A percentile compares a stretch with the other conserved stretches of the same genome.
These are phyloP conservation scores for Phialophora chinensis DNA, from an alignment of 2,329 filamentous ascomycete genomes.

Conservation along the genomic window DNA sequence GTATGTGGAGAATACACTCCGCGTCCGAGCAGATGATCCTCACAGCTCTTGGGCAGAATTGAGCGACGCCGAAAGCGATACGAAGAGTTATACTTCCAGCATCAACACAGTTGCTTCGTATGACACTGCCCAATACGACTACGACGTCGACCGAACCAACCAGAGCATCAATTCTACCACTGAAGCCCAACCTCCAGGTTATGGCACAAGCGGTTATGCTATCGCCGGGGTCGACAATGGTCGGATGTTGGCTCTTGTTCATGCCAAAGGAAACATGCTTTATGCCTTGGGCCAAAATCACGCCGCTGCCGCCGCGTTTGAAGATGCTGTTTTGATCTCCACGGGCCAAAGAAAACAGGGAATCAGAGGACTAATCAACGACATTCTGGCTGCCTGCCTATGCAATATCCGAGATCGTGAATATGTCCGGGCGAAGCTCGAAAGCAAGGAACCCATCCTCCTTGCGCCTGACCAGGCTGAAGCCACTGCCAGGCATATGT, in stretches of 20 bases:
- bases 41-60: constrained; percentile 59
- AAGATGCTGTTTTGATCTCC: constrained; percentile 91
- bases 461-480: constrained; percentile 83
- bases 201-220: constrained; percentile 81
- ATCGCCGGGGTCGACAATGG: constrained; percentile 89
- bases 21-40: constrained; percentile 56
- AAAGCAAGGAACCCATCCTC: constrained; percentile 68
- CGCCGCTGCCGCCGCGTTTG: constrained; percentile 84
- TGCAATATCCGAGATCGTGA: constrained; percentile 30
- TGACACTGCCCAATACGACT: constrained; percentile 65
- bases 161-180: constrained; percentile 12
- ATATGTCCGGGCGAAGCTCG: constrained; percentile 45
- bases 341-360: constrained; percentile 72
- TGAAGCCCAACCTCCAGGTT: constrained; percentile 54
- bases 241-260: constrained; percentile 87
- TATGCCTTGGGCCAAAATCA: constrained; percentile 85
- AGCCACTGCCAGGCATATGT: constrained; percentile 81
- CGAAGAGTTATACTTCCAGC: constrained; percentile 59
- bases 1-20: constrained; percentile 77
- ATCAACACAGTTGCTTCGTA: constrained; percentile 59
- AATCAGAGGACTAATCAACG: constrained; percentile 78
- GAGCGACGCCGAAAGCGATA: constrained; percentile 66
- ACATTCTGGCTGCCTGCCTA: constrained; percentile 69
- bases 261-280: constrained; percentile 98
- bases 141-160: constrained; percentile 50